These are phyloP conservation scores for Colletotrichum sp. DNA, from an alignment of 2,329 filamentous ascomycete species.

Conservation along the genomic window DNA sequence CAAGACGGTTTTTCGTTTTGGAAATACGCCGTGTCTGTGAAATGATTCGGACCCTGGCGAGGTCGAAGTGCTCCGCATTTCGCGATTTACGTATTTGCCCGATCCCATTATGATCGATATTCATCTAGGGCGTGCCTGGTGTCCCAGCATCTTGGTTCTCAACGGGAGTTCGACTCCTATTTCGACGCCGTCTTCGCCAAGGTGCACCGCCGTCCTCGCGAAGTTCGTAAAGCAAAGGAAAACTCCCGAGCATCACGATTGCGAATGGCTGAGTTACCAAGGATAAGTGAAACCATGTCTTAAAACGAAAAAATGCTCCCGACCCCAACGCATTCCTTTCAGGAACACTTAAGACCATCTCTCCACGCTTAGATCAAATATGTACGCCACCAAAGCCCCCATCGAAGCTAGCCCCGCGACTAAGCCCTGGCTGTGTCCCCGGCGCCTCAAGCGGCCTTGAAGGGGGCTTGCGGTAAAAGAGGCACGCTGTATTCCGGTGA, in stretches of 20 bases:
- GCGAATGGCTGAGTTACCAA: background rate
- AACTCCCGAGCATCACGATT: background rate
- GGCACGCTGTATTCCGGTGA: background rate
- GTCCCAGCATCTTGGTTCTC: background rate
- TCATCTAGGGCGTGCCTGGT: background rate
- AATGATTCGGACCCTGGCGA: background rate
- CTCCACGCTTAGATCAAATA: background rate
- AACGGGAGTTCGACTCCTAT: background rate
- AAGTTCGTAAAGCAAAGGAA: background rate
- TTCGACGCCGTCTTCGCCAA: background rate
- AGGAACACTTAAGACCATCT: background rate
- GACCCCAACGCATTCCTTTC: conserved; percentile 7
- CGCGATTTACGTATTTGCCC: background rate
- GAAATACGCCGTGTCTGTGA: background rate
- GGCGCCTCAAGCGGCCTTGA: background rate
- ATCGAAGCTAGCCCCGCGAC: background rate
- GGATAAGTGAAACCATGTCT: background rate
- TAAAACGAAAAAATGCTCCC: background rate
- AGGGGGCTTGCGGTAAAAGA: background rate
- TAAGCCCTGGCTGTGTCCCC: background rate
- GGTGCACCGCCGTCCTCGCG: background rate
- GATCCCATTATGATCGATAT: background rate
- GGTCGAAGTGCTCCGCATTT: background rate
- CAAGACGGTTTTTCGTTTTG: background rate
- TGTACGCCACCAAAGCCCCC: background rate